These are phyloP conservation scores for Cyclanthera cordifolia DNA, from an alignment of 306 rosid genomes.

Conservation along the genomic window DNA sequence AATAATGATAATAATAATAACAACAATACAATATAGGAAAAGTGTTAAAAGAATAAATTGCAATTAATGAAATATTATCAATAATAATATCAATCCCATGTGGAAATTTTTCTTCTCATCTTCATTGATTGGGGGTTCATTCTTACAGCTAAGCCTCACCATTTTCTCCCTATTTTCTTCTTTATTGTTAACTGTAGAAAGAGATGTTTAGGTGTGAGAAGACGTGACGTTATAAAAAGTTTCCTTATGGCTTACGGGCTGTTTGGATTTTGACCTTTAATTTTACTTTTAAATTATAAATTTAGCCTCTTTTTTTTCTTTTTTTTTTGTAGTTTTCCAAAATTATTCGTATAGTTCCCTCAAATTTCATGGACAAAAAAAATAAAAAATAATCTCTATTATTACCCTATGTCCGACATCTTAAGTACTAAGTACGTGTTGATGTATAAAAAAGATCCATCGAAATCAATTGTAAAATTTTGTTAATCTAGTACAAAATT, in stretches of 20 bases:
- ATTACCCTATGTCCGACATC: no score
- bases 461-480: no score
- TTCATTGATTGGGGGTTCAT: background rate
- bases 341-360: no score
- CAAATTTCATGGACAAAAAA: no score
- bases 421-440: no score
- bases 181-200: background rate
- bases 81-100: background rate
- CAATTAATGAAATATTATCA: background rate
- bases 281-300: background rate
- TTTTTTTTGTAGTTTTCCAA: no score
- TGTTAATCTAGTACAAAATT: no score
- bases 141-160: background rate
- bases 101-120: background rate
- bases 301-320: no score
- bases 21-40: background rate
- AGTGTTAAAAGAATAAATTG: background rate
- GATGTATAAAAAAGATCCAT: no score
- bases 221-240: background rate
- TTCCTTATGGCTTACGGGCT: background rate
- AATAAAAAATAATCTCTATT: no score
- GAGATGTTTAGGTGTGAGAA: constrained; percentile 8
- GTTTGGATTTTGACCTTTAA: constrained; percentile 1
- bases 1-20: no score
- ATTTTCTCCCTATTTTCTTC: background rate